Evolutionary conservation across 768 basidiomycete species (phyloP), one percentile per base, ranked within the genome.

Genomic region (Thelephora ganbajun): DNA sequence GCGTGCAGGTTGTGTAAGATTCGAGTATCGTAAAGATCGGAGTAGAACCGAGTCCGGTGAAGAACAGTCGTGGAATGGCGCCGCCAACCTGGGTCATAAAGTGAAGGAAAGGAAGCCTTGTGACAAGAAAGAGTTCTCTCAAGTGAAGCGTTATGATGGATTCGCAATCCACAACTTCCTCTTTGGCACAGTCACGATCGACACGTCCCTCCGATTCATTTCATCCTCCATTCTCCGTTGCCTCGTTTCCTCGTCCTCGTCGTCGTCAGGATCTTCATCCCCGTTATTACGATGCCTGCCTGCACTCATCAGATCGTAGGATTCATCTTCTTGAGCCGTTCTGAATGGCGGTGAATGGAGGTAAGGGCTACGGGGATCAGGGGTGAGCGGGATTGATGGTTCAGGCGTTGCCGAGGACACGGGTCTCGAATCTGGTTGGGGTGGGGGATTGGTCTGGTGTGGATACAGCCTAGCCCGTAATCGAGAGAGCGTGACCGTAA

Each of bases 191-290:
- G 69, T 69, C 51, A 89, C 75, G 56, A 89, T 85, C n/a, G 82
- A 83, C 26, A 89, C 84, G 53, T 89, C 84, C 44, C 87, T 74
- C 54, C 85, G 70, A 35, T 70, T 77, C 73, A 90, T 84, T 62
- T 89, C 86, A 49, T 82, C 79, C 59, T 89, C 87, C 33, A 88
- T 86, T 54, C 76, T 69, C 50, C 77, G 70, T 59, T 87, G 85
- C 50, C 79, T 69, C 11, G 77, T 71, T 44, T 81, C 77, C 53
- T 88, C 85, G 53, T 88, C 85, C 48, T 82, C 67, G 43, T 84
- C 81, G 26, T 82, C 79, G 16, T 84, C 80, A 9, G 76, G 69
- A 35, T 62, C 61, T 46, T 79, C 80, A 6, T 75, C 77, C 43
- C 66, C 67, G 51, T 71, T 75, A 45, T 68, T 69, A 41, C 70